These are phyloP conservation scores for Chloranthus sessilifolius DNA, from an alignment of 164 flowering plant genomes.

Conservation along the genomic window DNA sequence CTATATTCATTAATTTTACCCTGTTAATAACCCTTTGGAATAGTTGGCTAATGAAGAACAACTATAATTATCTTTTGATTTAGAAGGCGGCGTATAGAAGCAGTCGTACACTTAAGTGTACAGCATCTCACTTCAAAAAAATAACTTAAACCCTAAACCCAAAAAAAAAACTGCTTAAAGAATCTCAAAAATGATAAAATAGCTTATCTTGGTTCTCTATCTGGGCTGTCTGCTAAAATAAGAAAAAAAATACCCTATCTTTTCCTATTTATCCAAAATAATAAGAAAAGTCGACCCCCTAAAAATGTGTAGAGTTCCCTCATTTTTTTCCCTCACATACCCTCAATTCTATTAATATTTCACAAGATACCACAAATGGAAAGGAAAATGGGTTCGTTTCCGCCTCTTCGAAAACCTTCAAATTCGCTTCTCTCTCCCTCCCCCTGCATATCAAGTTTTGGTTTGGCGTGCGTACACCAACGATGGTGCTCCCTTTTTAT, in stretches of 20 bases:
- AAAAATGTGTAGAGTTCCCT: neutral
- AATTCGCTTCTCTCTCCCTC: too few relatives aligned
- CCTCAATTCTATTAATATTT: neutral
- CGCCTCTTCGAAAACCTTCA: too few relatives aligned
- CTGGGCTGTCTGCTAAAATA: neutral
- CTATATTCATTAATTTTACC: neutral
- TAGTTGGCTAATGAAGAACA: neutral
- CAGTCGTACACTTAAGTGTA: neutral
- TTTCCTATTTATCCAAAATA: neutral
- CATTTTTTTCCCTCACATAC: neutral
- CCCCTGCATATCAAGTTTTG: too few relatives aligned
- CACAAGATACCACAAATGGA: neutral
- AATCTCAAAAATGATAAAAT: neutral
- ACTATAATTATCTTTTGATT: neutral
- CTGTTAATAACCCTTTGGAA: neutral
- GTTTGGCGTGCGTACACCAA: too few relatives aligned
- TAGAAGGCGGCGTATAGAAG: neutral
- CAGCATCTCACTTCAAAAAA: neutral
- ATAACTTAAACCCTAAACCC: too few relatives aligned
- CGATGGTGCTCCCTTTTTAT: too few relatives aligned
- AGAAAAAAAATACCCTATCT: neutral
- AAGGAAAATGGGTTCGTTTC: neutral
- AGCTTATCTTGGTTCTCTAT: neutral
- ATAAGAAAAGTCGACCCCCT: neutral
- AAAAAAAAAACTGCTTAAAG: neutral